Evolutionary conservation across 2,329 filamentous ascomycete genomes (phyloP).

Genomic region (Proliferodiscus dingleyae): DNA sequence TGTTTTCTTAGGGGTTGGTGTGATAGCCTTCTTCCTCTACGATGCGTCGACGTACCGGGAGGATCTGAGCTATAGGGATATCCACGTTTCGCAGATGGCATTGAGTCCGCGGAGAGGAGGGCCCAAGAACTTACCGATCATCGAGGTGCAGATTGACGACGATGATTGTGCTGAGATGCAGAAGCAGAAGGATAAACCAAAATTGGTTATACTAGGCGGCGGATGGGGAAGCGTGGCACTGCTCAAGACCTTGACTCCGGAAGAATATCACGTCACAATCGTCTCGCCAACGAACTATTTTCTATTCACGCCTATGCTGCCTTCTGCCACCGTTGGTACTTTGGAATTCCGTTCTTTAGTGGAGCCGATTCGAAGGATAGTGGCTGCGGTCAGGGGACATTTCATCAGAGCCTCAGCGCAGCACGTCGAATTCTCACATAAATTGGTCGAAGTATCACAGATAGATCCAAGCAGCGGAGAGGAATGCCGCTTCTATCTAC

Average conservation of each 20-base stretch:
- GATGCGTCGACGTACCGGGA: conserved; percentile 88
- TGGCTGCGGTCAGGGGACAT: conserved; percentile 74
- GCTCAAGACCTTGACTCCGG: conserved; percentile 81
- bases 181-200: conserved; percentile 79
- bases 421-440: conserved; percentile 86
- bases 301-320: conserved; percentile 96
- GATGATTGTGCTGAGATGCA: conserved; percentile 70
- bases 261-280: conserved; percentile 93
- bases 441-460: conserved; percentile 82
- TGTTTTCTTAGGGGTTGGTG: conserved; percentile 59
- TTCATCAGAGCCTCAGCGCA: conserved; percentile 85
- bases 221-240: conserved; percentile 94
- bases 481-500: conserved; percentile 82
- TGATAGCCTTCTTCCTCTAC: conserved; percentile 87
- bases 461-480: conserved; percentile 63
- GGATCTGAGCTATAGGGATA: conserved; percentile 59
- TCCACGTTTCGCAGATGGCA: conserved; percentile 79
- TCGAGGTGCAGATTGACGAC: conserved; percentile 83
- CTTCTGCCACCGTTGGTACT: conserved; percentile 93
- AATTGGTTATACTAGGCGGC: conserved; percentile 84
- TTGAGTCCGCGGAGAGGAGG: conserved; percentile 77
- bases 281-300: conserved; percentile 96
- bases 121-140: conserved; percentile 91
- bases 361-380: conserved; percentile 84
- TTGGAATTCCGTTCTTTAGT: conserved; percentile 86